Base-by-base conservation (phyloP, 331 rosid species). In the Cucumis variabilis region DNA sequence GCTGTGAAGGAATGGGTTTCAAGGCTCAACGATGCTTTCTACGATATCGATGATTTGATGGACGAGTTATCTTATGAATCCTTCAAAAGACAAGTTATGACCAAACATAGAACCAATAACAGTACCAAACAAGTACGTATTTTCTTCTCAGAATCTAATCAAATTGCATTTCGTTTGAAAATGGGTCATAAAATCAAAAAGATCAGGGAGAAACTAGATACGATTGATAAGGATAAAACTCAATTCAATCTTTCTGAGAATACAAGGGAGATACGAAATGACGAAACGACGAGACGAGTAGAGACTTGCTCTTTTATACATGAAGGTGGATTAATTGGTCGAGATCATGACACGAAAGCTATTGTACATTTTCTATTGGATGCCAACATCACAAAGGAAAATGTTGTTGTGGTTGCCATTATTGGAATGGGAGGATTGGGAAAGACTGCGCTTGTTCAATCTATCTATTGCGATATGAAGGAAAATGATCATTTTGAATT, bases 1-100 rank as follows among this genome's bases (percentile, higher is more conserved):
- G 85, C 72, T 0, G 53, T 55, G 50, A 82, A 82, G 72, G 10
- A 82, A 30, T 82, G 94, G 94, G 1, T 90, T 25, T 76, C 81
- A 65, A 82, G 66, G 76, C 87, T 93, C 33, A 89, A 87, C 71
- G 93, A 89, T 37, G 89, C 90, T 9, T 66, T 88, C 71, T 86
- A 74, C 75, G 72, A 76, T 7, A 28, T 71, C 72, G 89, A 91
- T 84, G 89, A 91, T 86, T 25, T 93, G 9, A 53, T 91, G 0
- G 92, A 89, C 53, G 91, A 90, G 46, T 44, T 91, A 5, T 83
- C 88, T 1, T n/a, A 82, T 23, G 87, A 89, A 88, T 78, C 33
- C 28, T 37, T 91, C 83, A 48, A 48, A 84, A 30, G 37, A 48
- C 80, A 11, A 82, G 63, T 80, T 69, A 20, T 60, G 66, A 15